Evolutionary conservation across 1,139 yeast species (phyloP).

Genomic region (Saccharomyces hybrid): DNA sequence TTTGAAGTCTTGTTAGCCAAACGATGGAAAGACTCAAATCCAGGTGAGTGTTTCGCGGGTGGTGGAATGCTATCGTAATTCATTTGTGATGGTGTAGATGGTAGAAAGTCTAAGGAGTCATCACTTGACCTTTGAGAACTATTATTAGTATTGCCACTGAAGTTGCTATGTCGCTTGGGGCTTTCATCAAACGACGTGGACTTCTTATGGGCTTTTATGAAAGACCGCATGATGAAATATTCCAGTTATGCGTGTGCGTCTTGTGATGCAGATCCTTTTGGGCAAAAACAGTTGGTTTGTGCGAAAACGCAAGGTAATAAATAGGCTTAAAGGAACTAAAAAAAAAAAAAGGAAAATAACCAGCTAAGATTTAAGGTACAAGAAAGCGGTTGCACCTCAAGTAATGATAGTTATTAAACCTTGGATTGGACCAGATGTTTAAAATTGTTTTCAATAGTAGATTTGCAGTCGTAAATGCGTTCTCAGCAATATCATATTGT

Average conservation of each 20-base stretch:
- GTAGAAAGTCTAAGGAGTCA: constrained; percentile 16
- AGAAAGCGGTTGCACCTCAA: background rate
- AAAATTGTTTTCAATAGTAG: background rate
- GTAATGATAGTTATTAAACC: background rate
- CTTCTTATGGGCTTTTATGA: constrained; percentile 34
- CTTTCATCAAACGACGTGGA: constrained; percentile 30
- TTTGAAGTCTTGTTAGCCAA: constrained; percentile 24
- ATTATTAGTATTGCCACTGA: constrained; percentile 8
- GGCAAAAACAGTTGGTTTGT: background rate
- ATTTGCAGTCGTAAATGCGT: background rate
- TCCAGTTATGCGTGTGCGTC: background rate
- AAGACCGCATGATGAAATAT: constrained; percentile 29
- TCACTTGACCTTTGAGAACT: constrained; percentile 18
- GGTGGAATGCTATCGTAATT: constrained; percentile 6
- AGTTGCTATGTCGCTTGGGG: constrained; percentile 13
- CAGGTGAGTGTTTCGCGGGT: constrained; percentile 19
- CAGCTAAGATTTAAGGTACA: background rate
- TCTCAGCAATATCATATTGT: background rate
- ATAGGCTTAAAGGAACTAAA: background rate
- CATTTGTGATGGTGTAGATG: constrained; percentile 15
- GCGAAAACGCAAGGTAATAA: background rate
- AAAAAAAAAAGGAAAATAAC: background rate
- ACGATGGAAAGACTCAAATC: constrained; percentile 28
- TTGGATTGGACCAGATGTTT: background rate
- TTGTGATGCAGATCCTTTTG: background rate